A percentile compares a stretch with the other conserved stretches of the same genome.
Evolutionary conservation across 208 protist genomes (phyloP).

Genomic region (Trypanosoma boissoni): DNA sequence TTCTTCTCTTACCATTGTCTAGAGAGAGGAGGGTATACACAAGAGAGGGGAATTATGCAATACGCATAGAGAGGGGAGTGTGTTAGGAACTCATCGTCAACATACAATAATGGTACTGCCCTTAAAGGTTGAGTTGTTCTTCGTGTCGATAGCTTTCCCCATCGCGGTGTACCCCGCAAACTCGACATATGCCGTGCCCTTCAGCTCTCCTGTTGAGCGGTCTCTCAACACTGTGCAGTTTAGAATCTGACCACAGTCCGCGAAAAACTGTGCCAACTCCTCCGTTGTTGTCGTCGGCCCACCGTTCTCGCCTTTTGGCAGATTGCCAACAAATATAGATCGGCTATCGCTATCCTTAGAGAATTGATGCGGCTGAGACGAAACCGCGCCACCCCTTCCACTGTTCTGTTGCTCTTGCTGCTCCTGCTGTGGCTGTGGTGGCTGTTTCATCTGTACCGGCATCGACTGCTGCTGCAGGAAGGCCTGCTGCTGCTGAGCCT

Average conservation of each 20-base stretch:
- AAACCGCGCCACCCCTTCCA: neutral
- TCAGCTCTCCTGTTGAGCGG: slow-evolving; percentile 69
- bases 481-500: slow-evolving; percentile 16
- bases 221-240: slow-evolving; percentile 85
- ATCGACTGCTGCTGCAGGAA: slow-evolving; percentile 9
- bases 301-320: slow-evolving; percentile 66
- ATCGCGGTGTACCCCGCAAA: slow-evolving; percentile 75
- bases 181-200: slow-evolving; percentile 86
- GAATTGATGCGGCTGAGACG: slow-evolving; percentile 46
- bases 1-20: no score
- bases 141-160: slow-evolving; percentile 80
- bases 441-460: neutral
- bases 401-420: slow-evolving; percentile 26
- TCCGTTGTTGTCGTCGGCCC: slow-evolving; percentile 66
- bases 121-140: slow-evolving; percentile 85
- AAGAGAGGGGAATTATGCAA: slow-evolving; percentile 1
- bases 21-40: slow-evolving; percentile 2
- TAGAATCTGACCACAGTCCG: slow-evolving; percentile 71
- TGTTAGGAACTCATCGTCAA: slow-evolving; percentile 36
- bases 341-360: slow-evolving; percentile 79
- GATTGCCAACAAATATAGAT: slow-evolving; percentile 84
- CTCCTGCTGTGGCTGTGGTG: neutral
- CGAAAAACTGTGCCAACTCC: slow-evolving; percentile 80
- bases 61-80: slow-evolving; percentile 13
- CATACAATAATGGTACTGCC: slow-evolving; percentile 88